phyloP scores from a whole-genome alignment of 306 rosid species.

The Myrica gale region DNA sequence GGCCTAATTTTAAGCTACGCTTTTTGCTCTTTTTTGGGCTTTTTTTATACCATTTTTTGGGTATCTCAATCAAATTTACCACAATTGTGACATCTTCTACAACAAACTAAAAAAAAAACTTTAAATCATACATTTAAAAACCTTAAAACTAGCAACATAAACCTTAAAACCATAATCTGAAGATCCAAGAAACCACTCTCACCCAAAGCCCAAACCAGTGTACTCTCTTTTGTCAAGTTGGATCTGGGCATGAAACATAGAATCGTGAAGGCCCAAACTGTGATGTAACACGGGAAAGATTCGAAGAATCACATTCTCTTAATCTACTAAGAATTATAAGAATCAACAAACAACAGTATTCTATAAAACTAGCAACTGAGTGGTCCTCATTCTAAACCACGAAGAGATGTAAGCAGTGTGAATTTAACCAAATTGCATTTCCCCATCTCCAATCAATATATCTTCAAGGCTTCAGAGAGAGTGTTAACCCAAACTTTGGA shows the following conservation, averaged over 20 bases:
- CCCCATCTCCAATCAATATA: conserved; percentile 1
- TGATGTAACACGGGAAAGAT: neutral
- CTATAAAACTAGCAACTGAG: neutral
- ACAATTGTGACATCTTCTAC: no score
- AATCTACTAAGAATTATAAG: neutral
- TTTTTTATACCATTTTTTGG: no score
- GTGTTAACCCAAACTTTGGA: no score
- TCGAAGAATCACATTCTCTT: neutral
- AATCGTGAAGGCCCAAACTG: neutral
- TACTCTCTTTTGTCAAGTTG: neutral
- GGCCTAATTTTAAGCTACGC: no score
- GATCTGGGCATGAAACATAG: neutral
- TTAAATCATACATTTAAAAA: no score
- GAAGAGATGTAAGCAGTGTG: neutral
- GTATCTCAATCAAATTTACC: no score
- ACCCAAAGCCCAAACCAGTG: neutral
- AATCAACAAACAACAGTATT: neutral
- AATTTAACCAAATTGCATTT: conserved; percentile 3
- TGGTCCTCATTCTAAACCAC: neutral
- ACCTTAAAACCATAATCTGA: no score
- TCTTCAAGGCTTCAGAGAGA: conserved; percentile 57
- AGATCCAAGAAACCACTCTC: no score
- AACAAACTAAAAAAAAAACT: no score
- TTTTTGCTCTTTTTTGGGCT: no score
- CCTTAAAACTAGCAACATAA: no score